Conservation (phyloP, 768 basidiomycete genomes). For the Trametopsis cervina region DNA sequence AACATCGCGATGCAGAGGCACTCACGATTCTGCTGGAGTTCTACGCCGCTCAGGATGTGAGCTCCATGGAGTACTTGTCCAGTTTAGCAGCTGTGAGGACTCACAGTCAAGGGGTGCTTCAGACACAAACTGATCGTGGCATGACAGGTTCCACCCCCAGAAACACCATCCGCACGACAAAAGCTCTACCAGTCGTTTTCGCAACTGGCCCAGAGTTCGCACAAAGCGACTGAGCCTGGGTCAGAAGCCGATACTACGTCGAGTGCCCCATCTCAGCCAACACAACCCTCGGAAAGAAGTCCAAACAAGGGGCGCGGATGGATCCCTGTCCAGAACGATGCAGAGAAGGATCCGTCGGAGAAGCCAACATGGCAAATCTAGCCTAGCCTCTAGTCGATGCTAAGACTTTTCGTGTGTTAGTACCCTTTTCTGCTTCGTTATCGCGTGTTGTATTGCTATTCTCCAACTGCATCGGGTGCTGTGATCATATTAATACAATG, state of each 20-base stretch:
- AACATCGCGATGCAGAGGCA: slow-evolving; percentile 38
- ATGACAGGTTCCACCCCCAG: slow-evolving; percentile 24
- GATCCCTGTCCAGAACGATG: neutral
- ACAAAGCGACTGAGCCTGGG: neutral
- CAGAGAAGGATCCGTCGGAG: neutral
- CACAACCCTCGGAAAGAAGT: neutral
- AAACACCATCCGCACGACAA: slow-evolving; percentile 12
- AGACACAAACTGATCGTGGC: slow-evolving; percentile 2
- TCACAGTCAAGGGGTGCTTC: neutral
- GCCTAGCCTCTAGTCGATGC: neutral
- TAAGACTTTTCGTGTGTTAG: neutral
- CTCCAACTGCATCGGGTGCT: too few relatives aligned
- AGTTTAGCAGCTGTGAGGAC: slow-evolving; percentile 44
- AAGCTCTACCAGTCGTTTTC: slow-evolving; percentile 20
- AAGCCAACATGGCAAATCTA: neutral
- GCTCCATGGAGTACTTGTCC: slow-evolving; percentile 41
- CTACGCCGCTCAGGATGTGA: slow-evolving; percentile 55
- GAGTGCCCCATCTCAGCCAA: neutral
- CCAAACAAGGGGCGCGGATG: neutral
- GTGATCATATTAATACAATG: neutral
- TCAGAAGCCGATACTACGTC: neutral
- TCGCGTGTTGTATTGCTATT: neutral
- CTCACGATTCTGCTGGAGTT: slow-evolving; percentile 66
- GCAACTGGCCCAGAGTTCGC: slow-evolving; percentile 7
- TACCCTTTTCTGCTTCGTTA: neutral